These are phyloP conservation scores for Baorangia bicolor DNA, from an alignment of 768 basidiomycete species.

Conservation along the genomic window DNA sequence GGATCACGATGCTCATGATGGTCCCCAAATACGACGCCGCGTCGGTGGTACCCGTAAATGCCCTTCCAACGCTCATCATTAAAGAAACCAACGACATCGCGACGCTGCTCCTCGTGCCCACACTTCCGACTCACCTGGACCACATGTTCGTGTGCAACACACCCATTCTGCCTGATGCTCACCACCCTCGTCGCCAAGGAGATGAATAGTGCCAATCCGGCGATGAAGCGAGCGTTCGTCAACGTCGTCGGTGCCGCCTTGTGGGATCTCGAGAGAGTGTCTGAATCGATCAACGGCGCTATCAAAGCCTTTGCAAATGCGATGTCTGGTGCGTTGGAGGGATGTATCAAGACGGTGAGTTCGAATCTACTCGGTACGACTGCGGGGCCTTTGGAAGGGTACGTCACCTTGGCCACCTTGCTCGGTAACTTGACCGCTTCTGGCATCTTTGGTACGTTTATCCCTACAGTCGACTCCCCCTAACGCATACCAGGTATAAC, in stretches of 20 bases:
- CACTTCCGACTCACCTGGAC: constrained; percentile 59
- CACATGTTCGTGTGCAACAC: constrained; percentile 46
- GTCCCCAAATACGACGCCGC: constrained; percentile 49
- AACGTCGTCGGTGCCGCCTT: constrained; percentile 60
- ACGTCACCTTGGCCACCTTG: constrained; percentile 68
- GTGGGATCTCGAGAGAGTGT: constrained; percentile 43
- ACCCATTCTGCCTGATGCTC: constrained; percentile 44
- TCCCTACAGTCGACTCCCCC: too few relatives aligned
- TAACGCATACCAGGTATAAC: too few relatives aligned
- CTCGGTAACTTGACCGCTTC: constrained; percentile 58
- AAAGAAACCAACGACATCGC: constrained; percentile 84
- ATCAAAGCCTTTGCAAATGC: constrained; percentile 52
- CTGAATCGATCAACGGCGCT: constrained; percentile 33
- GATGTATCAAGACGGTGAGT: constrained; percentile 62
- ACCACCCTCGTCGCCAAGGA: constrained; percentile 62
- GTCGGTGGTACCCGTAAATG: constrained; percentile 43
- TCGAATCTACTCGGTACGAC: constrained; percentile 57
- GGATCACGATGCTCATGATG: constrained; percentile 66
- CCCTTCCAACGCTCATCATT: constrained; percentile 43
- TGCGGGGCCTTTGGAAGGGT: constrained; percentile 80
- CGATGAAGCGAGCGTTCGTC: constrained; percentile 59
- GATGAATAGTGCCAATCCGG: constrained; percentile 64
- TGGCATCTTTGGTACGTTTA: constrained; percentile 51
- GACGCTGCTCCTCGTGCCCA: constrained; percentile 49
- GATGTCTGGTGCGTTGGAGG: constrained; percentile 62